Percentiles rank a stretch among this genome's conserved stretches.
These are phyloP conservation scores for Angophora floribunda DNA, from an alignment of 345 rosid genomes.

Conservation along the genomic window DNA sequence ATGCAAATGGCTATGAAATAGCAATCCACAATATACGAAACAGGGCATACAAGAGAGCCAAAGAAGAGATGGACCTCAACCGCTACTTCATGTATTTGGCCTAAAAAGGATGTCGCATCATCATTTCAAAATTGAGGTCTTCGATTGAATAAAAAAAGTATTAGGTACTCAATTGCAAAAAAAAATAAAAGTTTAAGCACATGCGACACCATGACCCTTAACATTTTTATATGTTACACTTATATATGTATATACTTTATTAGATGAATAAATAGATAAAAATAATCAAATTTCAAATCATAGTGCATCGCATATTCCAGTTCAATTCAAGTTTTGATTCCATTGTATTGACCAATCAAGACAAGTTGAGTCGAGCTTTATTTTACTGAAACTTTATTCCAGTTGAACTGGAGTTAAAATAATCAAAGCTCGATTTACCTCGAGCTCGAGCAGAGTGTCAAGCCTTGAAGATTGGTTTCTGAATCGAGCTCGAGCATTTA, in stretches of 20 bases:
- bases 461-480: not conserved
- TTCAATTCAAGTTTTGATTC: not conserved
- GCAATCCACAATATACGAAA: not conserved
- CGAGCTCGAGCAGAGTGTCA: not conserved
- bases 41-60: not conserved
- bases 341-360: not conserved
- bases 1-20: not conserved
- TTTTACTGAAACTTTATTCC: not conserved
- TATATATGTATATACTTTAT: not conserved
- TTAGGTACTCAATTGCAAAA: not conserved
- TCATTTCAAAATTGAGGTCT: not conserved
- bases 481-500: not conserved
- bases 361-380: not conserved
- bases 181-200: not conserved
- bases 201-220: not conserved
- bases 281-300: not conserved
- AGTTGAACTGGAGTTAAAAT: not conserved
- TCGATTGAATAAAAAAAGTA: not conserved
- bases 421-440: not conserved
- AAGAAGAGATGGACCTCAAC: not conserved
- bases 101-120: too few species aligned
- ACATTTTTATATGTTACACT: not conserved
- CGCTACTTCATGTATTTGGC: too few species aligned
- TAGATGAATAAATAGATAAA: not conserved
- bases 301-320: not conserved